Evolutionary conservation across 495 filamentous ascomycete species (phyloP), one percentile per base, ranked within the genome.

Genomic region (Immersiella caudata): DNA sequence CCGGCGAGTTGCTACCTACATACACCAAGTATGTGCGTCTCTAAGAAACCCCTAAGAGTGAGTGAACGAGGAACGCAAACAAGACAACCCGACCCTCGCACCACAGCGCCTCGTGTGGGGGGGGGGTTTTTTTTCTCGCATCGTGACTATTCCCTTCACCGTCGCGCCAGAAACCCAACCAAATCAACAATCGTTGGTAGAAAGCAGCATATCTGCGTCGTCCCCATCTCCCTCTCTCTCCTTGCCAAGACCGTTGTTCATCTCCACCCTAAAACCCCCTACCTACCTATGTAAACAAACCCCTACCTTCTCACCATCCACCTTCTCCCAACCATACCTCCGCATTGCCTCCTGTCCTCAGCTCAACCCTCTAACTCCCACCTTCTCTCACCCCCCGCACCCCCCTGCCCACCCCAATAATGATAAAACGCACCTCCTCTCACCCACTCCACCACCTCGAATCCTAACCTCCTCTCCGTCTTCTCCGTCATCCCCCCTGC

Each of bases 391-490:
- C 29, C 54, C 12, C 56, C 25, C 21, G n/a, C 36, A 51, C 21
- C 68, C 62, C 55, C 54, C 33, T 33, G 14, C 51, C 68, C 56
- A 0, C 70, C 27, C 61, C 61, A 63, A 54, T 11, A 68, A 22
- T 29, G 60, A 35, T 36, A 29, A 60, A 80, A 82, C 21, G 71
- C 75, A 18, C 76, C 79, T 2, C 65, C 74, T 14, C 85, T 86
- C 65, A 96, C 86, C 83, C 89, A 93, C 77, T 96, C 92, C 26
- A 88, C 83, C 72, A 96, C 88, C 82, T 96, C 93, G 75, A 96
- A 96, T 6, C 88, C 90, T 56, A 96, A 77, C 65, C 92, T 80
- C 64, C 88, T 84, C 70, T 93, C 78, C 21, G 86, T 84, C 72
- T 88, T 89, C 71, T 91, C 89, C 62, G 89, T 88, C 68, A 90